These are phyloP conservation scores for Cryomyces minteri DNA, from an alignment of 495 filamentous ascomycete genomes.

Conservation along the genomic window DNA sequence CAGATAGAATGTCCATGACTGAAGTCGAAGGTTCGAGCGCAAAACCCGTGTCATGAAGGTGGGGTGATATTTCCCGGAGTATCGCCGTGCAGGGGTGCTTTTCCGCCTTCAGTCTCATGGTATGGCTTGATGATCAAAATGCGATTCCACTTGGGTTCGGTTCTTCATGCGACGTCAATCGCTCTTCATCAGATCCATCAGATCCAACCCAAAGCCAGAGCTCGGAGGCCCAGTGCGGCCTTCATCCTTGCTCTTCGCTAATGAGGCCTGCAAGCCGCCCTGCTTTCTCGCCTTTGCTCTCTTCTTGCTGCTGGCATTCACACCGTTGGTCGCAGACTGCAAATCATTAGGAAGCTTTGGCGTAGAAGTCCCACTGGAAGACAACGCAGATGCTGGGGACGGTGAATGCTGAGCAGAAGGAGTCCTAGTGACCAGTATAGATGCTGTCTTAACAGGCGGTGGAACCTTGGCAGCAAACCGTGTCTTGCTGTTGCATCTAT, in stretches of 20 bases:
- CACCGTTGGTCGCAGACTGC: neutral
- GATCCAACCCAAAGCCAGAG: conserved; percentile 25
- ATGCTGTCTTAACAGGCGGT: neutral
- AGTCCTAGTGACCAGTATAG: neutral
- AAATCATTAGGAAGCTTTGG: neutral
- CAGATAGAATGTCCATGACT: too few relatives aligned
- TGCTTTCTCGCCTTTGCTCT: conserved; percentile 40
- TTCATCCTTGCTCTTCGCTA: conserved; percentile 30
- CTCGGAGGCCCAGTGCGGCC: conserved; percentile 9
- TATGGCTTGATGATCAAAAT: neutral
- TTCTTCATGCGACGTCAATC: conserved; percentile 1
- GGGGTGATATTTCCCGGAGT: neutral
- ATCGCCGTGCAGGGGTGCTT: neutral
- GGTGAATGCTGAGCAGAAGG: neutral
- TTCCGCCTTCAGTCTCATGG: conserved; percentile 1
- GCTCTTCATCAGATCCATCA: conserved; percentile 39
- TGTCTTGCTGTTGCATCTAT: neutral
- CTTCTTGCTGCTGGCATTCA: conserved; percentile 38
- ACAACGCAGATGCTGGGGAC: neutral
- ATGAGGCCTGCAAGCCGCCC: conserved; percentile 35
- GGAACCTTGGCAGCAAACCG: neutral
- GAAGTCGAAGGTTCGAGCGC: neutral
- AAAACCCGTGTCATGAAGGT: neutral
- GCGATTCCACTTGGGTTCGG: neutral
- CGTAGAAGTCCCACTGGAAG: too few relatives aligned